Conservation (phyloP, 2,329 filamentous ascomycete species). For the Hypocreales sp. region DNA sequence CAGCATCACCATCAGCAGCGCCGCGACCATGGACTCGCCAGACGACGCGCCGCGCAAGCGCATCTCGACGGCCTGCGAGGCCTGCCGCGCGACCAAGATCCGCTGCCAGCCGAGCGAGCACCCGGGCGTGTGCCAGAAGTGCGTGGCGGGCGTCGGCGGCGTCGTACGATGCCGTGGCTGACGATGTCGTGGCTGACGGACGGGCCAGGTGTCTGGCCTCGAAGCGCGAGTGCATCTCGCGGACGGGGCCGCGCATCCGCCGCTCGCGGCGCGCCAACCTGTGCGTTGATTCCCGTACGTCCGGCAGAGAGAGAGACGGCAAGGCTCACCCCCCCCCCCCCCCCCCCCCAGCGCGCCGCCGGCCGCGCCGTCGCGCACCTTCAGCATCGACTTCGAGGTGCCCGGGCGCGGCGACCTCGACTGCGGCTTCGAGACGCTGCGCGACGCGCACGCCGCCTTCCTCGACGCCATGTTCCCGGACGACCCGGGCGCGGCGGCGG, state of each 20-base stretch:
- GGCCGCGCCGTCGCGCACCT: conserved; percentile 30
- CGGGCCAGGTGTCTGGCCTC: conserved; percentile 31
- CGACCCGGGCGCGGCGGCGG: conserved; percentile 3
- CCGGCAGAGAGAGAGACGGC: conserved; percentile 4
- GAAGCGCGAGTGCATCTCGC: conserved; percentile 37
- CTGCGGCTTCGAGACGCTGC: conserved; percentile 25
- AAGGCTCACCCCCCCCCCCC: conserved; percentile 7
- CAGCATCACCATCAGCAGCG: too few relatives aligned
- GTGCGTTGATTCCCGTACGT: neutral
- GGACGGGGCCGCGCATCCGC: conserved; percentile 32
- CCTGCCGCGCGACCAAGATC: conserved; percentile 36
- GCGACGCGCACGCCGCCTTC: conserved; percentile 24
- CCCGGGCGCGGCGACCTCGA: conserved; percentile 20
- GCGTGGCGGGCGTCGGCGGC: conserved; percentile 2
- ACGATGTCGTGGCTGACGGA: neutral
- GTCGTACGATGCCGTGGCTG: neutral
- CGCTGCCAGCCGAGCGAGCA: conserved; percentile 33
- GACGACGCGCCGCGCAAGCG: conserved; percentile 13
- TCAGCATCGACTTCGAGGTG: conserved; percentile 36
- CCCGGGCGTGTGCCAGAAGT: conserved; percentile 35
- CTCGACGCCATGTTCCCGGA: conserved; percentile 24
- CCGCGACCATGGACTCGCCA: too few relatives aligned
- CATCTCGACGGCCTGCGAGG: conserved; percentile 32
- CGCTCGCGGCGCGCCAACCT: conserved; percentile 21
- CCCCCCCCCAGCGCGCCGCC: neutral